Conservation (phyloP, 108 stramenopile species). For the Nitzschia sp. region DNA sequence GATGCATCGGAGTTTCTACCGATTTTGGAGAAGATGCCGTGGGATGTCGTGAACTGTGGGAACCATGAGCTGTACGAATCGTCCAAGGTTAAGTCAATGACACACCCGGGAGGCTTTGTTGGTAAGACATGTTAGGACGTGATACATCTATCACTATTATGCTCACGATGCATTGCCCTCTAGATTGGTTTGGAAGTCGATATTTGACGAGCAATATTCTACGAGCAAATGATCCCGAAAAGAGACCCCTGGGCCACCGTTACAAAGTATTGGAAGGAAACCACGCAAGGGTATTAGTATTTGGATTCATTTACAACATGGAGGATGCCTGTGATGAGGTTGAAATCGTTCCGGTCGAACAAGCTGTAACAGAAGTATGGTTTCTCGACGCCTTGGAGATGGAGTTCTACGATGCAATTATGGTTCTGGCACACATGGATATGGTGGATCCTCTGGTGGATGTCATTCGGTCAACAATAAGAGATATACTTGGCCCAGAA, state of each 20-base stretch:
- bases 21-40: constrained; percentile 77
- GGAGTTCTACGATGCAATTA: constrained; percentile 61
- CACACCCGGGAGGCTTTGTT: constrained; percentile 36
- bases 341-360: constrained; percentile 53
- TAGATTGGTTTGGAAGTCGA: constrained; percentile 52
- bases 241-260: constrained; percentile 36
- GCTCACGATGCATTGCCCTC: too few species aligned
- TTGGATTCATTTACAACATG: constrained; percentile 80
- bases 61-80: constrained; percentile 73
- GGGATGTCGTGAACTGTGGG: constrained; percentile 67
- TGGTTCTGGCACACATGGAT: constrained; percentile 83
- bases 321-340: constrained; percentile 17
- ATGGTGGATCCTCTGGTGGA: constrained; percentile 57
- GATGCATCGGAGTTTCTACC: constrained; percentile 41
- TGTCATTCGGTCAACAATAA: constrained; percentile 44
- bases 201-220: constrained; percentile 66
- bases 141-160: too few species aligned
- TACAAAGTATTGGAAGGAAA: constrained; percentile 60
- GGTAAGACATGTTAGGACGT: too few species aligned
- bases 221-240: not conserved
- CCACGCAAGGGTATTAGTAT: constrained; percentile 41
- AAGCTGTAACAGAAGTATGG: constrained; percentile 57
- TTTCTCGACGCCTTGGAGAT: constrained; percentile 47
- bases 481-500: constrained; percentile 35
- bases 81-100: constrained; percentile 30